phyloP scores from a whole-genome alignment of 1,284 basidiomycete genomes.

The Trametes polyzona region DNA sequence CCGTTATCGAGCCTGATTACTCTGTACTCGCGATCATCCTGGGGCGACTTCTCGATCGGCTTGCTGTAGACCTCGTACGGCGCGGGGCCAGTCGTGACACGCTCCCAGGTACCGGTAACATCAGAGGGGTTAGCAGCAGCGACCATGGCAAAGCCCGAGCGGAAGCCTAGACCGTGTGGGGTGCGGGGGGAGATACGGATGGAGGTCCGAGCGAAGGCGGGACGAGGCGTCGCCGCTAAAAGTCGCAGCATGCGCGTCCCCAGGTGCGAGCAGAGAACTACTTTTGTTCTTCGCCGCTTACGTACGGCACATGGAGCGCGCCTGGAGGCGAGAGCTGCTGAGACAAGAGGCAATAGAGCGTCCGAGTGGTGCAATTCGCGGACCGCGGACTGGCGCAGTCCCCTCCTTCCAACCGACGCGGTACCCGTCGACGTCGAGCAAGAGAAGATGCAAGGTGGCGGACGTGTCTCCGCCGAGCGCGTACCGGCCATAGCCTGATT shows the following conservation, averaged over 20 bases:
- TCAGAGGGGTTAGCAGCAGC: conserved; percentile 4
- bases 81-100: conserved; percentile 22
- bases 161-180: conserved; percentile 3
- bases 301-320: conserved; percentile 15
- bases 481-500: background rate
- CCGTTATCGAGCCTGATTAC: conserved; percentile 88
- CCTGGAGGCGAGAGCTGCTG: background rate
- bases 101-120: conserved; percentile 28
- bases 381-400: conserved; percentile 3
- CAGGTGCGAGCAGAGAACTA: conserved; percentile 9
- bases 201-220: conserved; percentile 7
- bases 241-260: conserved; percentile 24
- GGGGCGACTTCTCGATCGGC: conserved; percentile 74
- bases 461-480: too few species aligned
- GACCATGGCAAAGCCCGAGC: conserved; percentile 21
- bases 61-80: conserved; percentile 56
- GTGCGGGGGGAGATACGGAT: background rate
- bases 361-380: background rate
- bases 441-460: background rate
- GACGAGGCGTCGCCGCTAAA: conserved; percentile 18
- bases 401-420: conserved; percentile 7
- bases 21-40: conserved; percentile 81
- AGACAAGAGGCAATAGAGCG: conserved; percentile 1
- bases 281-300: conserved; percentile 13
- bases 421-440: background rate